Evolutionary conservation across 106 monocot genomes (phyloP).

Genomic region (Triglochin maritima): DNA sequence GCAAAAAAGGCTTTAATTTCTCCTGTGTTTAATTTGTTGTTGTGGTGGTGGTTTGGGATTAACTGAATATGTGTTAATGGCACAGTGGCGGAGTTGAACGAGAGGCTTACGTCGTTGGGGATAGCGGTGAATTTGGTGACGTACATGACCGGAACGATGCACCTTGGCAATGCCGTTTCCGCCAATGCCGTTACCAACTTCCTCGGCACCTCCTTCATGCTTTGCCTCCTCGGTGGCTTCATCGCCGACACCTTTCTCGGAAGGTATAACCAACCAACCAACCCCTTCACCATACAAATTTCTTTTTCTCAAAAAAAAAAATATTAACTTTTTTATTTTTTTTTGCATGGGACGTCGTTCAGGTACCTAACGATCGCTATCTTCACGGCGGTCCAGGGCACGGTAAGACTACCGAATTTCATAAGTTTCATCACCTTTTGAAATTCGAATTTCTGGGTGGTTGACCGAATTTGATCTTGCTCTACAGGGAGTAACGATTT

Average conservation of each 20-base stretch:
- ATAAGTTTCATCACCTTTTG: neutral
- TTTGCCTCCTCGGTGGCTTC: slow-evolving; percentile 75
- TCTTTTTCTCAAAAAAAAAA: neutral
- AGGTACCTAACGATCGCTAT: slow-evolving; percentile 56
- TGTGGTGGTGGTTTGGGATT: neutral
- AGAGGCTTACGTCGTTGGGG: slow-evolving; percentile 59
- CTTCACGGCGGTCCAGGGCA: slow-evolving; percentile 44
- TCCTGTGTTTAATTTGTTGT: neutral
- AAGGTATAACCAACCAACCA: neutral
- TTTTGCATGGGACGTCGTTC: neutral
- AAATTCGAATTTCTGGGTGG: neutral
- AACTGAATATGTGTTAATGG: neutral
- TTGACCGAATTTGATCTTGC: neutral
- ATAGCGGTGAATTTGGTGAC: slow-evolving; percentile 69
- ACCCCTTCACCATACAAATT: neutral
- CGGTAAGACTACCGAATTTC: slow-evolving; percentile 8
- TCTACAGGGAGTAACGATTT: slow-evolving; percentile 37
- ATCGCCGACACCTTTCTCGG: slow-evolving; percentile 66
- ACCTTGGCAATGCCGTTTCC: slow-evolving; percentile 53
- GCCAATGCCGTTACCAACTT: slow-evolving; percentile 82
- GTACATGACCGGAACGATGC: slow-evolving; percentile 65
- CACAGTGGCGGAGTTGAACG: slow-evolving; percentile 51
- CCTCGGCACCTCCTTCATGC: slow-evolving; percentile 64
- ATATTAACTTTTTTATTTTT: neutral
- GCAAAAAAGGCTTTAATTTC: neutral